A percentile compares a stretch with the other conserved stretches of the same genome.
phyloP scores from a whole-genome alignment of 371 early-diverging fungal species.

The Apophysomyces sp. region DNA sequence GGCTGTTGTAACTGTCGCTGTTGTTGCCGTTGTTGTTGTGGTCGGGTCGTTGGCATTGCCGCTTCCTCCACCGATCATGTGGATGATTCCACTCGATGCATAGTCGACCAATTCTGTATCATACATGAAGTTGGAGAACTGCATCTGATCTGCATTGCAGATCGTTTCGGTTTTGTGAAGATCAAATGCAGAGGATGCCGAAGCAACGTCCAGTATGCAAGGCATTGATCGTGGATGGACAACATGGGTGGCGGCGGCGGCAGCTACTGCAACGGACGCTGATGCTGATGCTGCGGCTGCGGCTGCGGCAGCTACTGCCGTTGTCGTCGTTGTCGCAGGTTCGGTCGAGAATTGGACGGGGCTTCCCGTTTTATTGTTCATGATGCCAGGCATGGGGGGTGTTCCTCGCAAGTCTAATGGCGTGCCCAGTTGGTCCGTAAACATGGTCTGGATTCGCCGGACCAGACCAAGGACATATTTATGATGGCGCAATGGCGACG shows the following conservation, averaged over 20 bases:
- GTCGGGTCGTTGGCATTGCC: not conserved
- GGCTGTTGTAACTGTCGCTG: no score
- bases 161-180: not conserved
- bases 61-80: not conserved
- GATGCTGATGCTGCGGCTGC: no score
- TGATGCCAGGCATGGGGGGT: not conserved
- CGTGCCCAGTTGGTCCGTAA: constrained; percentile 4
- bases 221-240: not conserved
- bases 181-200: not conserved
- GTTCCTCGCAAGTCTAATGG: not conserved
- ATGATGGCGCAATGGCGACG: constrained; percentile 26
- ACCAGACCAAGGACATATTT: constrained; percentile 20
- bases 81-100: not conserved
- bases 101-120: not conserved
- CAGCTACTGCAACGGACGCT: no score
- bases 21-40: not conserved
- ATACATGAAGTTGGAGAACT: not conserved
- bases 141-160: not conserved
- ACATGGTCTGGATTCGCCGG: constrained; percentile 12
- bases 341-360: not conserved
- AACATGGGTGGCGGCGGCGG: no score
- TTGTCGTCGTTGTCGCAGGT: no score
- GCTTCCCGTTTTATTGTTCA: not conserved
- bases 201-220: not conserved
- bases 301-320: no score